Conservation (phyloP, 2,329 filamentous ascomycete genomes). For the Botryosphaeria dothidea region DNA sequence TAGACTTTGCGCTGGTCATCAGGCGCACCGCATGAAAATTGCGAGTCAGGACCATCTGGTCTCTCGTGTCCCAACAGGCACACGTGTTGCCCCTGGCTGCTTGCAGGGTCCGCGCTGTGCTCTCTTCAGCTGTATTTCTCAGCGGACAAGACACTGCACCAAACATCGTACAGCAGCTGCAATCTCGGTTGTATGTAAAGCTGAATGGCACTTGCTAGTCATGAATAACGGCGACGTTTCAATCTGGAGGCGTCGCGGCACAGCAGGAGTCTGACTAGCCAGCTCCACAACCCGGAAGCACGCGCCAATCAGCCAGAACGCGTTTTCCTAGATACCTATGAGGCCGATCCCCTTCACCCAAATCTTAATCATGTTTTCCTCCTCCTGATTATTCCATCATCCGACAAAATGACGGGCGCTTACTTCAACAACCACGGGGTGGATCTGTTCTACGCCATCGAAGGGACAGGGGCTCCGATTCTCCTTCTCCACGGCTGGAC, state of each 20-base stretch:
- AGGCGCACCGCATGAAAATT: neutral
- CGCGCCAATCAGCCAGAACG: neutral
- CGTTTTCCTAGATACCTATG: neutral
- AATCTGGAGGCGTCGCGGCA: neutral
- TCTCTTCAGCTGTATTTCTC: no score
- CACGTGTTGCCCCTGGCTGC: neutral
- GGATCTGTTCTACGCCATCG: constrained; percentile 42
- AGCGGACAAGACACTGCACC: no score
- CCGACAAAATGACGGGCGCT: neutral
- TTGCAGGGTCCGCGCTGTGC: no score
- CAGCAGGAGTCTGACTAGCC: constrained; percentile 1
- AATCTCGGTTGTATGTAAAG: neutral
- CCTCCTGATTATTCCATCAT: neutral
- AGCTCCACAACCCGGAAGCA: neutral
- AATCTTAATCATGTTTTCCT: neutral
- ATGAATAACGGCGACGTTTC: neutral
- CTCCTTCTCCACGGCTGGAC: constrained; percentile 70
- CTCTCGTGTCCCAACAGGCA: neutral
- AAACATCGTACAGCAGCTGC: neutral
- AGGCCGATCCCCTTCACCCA: neutral
- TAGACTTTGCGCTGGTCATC: neutral
- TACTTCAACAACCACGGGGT: constrained; percentile 16
- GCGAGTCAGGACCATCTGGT: neutral
- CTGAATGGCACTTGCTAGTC: neutral
- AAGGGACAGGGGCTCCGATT: constrained; percentile 68